Evolutionary conservation across 805 yeast species (phyloP), one percentile per base, ranked within the genome.

Genomic region (Wickerhamomyces rabaulensis): DNA sequence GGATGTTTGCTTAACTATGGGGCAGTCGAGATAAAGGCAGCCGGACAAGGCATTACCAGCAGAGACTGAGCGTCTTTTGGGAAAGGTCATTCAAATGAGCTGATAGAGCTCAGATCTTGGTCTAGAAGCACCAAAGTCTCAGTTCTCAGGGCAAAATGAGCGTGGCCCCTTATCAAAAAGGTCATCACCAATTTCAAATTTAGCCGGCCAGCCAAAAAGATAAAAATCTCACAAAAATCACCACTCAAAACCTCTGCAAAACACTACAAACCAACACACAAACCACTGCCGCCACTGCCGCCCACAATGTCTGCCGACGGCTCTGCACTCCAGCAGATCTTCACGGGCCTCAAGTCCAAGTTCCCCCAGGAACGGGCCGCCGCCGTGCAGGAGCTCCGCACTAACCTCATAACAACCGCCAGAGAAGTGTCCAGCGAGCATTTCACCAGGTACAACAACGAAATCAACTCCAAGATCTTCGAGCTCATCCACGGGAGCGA

Each of bases 361-460:
- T 56, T 56, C 31, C 53, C 63, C 2, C 62, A 63, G 10, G 72
- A 68, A 40, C 61, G 73, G 35, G 43, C 57, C 6, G 62, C 64
- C 16, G 87, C 90, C 7, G 92, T 95, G 0, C 68, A 70, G 19
- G 94, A 87, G 54, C 71, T 92, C 44, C 73, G 85, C 41, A 78
- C 76, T 29, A 84, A 87, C 52, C 73, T 92, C 45, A 77, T 81
- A 6, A 74, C 87, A 0, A 76, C 87, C 12, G 85, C 94, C 2
- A 77, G 95, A 42, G 97, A 91, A 57, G 73, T 84, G 19, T 81
- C 94, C 0, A 74, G 87, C 1, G 97, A 90, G 61, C 92, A 86
- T 56, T 80, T 88, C 55, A 79, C 87, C 51, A 68, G 90, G 33
- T 87, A 86, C 64, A 87, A 85, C 63, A 88, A 86, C 61, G 91